Percentiles rank a stretch among this genome's conserved stretches.
phyloP scores from a whole-genome alignment of 306 rosid genomes.

The Prunus mume region DNA sequence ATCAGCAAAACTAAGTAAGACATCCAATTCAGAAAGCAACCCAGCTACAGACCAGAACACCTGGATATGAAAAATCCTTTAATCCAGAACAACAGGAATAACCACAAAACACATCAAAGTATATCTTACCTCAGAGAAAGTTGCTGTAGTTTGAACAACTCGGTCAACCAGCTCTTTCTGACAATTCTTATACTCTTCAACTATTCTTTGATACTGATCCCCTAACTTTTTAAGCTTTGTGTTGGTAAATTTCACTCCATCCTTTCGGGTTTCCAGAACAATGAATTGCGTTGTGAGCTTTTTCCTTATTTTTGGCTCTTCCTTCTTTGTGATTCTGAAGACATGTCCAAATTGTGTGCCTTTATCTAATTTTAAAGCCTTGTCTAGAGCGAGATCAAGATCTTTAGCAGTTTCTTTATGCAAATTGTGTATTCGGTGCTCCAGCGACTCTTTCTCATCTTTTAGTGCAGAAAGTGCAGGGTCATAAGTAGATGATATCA shows the following conservation, averaged over 20 bases:
- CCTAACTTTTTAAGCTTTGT: conserved; percentile 84
- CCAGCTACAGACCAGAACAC: conserved; percentile 76
- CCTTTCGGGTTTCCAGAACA: conserved; percentile 94
- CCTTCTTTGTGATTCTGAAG: conserved; percentile 94
- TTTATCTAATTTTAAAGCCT: conserved; percentile 82
- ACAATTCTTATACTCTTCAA: conserved; percentile 81
- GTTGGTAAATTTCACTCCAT: conserved; percentile 96
- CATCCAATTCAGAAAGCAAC: conserved; percentile 84
- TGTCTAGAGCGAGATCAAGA: conserved; percentile 83
- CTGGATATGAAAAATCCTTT: conserved; percentile 45
- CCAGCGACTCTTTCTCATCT: conserved; percentile 65
- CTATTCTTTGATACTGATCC: conserved; percentile 70
- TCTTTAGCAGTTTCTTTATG: conserved; percentile 75
- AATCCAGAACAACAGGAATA: conserved; percentile 19
- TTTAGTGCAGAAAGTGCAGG: conserved; percentile 58
- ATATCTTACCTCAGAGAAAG: conserved; percentile 72
- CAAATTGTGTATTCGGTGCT: conserved; percentile 67
- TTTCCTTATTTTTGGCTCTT: conserved; percentile 95
- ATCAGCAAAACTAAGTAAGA: conserved; percentile 89
- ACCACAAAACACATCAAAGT: conserved; percentile 9
- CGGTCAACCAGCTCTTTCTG: conserved; percentile 74
- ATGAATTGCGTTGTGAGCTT: conserved; percentile 85
- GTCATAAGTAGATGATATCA: conserved; percentile 85
- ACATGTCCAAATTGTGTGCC: conserved; percentile 95
- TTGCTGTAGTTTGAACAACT: conserved; percentile 68